These are phyloP conservation scores for Erythrophleum fordii DNA, from an alignment of 306 rosid genomes.

Conservation along the genomic window DNA sequence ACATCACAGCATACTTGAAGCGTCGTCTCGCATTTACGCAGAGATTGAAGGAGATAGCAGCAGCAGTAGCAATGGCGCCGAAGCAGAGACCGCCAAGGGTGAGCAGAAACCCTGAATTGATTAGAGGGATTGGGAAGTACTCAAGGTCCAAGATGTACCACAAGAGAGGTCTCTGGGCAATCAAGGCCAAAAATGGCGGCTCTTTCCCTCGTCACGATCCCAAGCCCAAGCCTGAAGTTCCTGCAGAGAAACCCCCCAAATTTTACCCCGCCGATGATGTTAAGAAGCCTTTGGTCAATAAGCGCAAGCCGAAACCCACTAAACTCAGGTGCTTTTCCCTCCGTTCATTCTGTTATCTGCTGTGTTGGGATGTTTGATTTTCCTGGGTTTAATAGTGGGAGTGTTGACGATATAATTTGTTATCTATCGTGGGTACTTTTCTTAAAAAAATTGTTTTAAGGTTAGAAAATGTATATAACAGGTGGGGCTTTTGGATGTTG, in stretches of 20 bases:
- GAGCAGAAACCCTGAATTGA: constrained; percentile 65
- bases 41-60: neutral
- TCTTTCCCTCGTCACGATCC: constrained; percentile 68
- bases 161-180: constrained; percentile 77
- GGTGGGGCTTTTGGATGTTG: neutral
- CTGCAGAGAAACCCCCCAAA: constrained; percentile 54
- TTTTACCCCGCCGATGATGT: constrained; percentile 78
- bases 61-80: constrained; percentile 57
- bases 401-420: neutral
- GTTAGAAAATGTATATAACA: neutral
- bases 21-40: neutral
- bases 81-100: constrained; percentile 48
- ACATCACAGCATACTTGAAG: too few relatives aligned
- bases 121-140: constrained; percentile 69
- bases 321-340: constrained; percentile 51
- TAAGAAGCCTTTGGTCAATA: constrained; percentile 66
- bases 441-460: neutral
- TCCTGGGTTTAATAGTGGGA: neutral
- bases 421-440: too few relatives aligned
- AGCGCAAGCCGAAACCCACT: constrained; percentile 64
- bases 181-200: constrained; percentile 80
- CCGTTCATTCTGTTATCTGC: neutral
- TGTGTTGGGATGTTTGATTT: neutral
- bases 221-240: constrained; percentile 51
- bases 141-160: constrained; percentile 73